Base-by-base conservation (phyloP, 495 filamentous ascomycete species). In the Clohesyomyces aquaticus region DNA sequence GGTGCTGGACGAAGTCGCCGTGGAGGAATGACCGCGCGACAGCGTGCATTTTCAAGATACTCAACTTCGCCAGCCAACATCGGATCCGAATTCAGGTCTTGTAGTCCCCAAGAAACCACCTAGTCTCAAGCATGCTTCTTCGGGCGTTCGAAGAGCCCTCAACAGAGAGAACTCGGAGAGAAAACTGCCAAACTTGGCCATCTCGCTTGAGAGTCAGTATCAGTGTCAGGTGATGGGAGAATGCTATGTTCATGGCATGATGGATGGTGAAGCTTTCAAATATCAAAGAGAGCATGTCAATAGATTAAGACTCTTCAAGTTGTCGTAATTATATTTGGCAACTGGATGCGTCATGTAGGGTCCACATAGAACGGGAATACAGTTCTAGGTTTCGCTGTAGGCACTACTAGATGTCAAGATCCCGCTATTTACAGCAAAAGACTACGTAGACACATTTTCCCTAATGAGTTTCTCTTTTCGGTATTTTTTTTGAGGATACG, bases 231-330 rank as follows among this genome's bases (percentile, higher is more conserved):
- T 48, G n/a, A 25, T 48, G n/a, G 45, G 45, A 4, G 45, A 48
- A 48, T 48, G 45, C 45, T 48, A 48, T n/a, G 18, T 18, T 25
- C 45, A 48, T 48, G n/a, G 45, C 18, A 25, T 48, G n/a, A 48
- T 48, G 45, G 45, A 48, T 48, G n/a, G 45, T n/a, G 45, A 48
- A 25, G 45, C 45, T 6, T 25, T 48, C 18, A 25, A 48, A 14
- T 14, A 38, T 38, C 32, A 38, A 14, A 6, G 14, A 38, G 32
- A 38, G 14, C 32, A 38, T 14, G 32, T 6, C 6, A 38, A 38
- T 14, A 38, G 32, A 14, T 38, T 38, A 14, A 38, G 32, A 14
- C 32, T 38, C 6, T 38, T 38, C 14, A 38, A 14, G 6, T 38
- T 38, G 32, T 38, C 32, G 14, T 38, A 38, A 14, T 38, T n/a